phyloP scores from a whole-genome alignment of 2,329 filamentous ascomycete species.

The Chaetomiaceae sp. region DNA sequence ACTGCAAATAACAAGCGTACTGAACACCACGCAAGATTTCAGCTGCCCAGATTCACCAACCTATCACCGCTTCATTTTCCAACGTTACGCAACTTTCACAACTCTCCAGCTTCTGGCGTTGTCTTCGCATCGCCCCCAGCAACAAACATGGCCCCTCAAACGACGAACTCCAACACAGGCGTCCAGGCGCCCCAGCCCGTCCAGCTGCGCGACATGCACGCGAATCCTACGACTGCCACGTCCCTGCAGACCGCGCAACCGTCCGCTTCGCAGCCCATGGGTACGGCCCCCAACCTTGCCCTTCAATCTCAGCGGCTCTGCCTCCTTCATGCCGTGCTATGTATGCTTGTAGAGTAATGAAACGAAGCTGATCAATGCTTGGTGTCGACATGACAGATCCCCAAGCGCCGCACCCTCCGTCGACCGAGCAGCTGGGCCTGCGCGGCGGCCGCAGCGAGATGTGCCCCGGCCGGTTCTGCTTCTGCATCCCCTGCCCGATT shows the following conservation, averaged over 20 bases:
- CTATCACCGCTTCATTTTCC: too few relatives aligned
- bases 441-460: slow-evolving; percentile 27
- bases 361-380: background rate
- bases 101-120: too few relatives aligned
- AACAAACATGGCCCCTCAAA: too few relatives aligned
- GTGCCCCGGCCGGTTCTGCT: slow-evolving; percentile 35
- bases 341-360: too few relatives aligned
- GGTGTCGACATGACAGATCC: slow-evolving; percentile 22
- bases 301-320: too few relatives aligned
- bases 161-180: background rate
- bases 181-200: slow-evolving; percentile 12
- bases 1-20: too few relatives aligned
- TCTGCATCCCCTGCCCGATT: slow-evolving; percentile 34
- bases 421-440: slow-evolving; percentile 20
- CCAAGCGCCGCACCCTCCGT: slow-evolving; percentile 22
- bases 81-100: too few relatives aligned
- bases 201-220: slow-evolving; percentile 9
- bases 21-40: too few relatives aligned
- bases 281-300: slow-evolving; percentile 11
- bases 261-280: slow-evolving; percentile 16
- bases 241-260: slow-evolving; percentile 17
- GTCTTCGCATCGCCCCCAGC: too few relatives aligned
- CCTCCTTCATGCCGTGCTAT: too few relatives aligned
- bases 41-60: too few relatives aligned
- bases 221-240: too few relatives aligned